Evolutionary conservation across 2,329 filamentous ascomycete genomes (phyloP).

Genomic region (Colletotrichum lini): DNA sequence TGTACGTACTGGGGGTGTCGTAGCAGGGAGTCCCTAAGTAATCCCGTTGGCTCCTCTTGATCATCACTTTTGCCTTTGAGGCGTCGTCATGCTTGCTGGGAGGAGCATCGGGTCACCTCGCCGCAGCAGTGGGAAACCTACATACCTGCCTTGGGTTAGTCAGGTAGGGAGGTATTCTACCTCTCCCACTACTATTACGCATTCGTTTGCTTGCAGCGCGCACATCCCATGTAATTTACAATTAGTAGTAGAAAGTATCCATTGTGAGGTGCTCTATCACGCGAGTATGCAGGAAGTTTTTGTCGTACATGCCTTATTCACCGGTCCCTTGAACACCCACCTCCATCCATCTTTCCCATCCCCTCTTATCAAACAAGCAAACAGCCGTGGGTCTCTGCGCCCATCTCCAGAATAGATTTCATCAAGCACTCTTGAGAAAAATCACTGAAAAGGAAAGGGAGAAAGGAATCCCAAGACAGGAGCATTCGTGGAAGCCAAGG

Average conservation of each 20-base stretch:
- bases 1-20: conserved; percentile 1
- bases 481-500: conserved; percentile 3
- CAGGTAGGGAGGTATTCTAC: neutral
- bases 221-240: neutral
- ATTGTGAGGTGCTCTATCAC: neutral
- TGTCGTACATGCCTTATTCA: neutral
- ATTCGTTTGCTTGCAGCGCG: neutral
- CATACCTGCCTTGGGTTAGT: no score
- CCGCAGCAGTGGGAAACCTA: neutral
- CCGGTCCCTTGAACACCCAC: neutral
- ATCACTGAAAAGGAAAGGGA: neutral
- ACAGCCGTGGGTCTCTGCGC: neutral
- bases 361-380: neutral
- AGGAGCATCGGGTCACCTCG: neutral
- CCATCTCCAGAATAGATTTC: neutral
- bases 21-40: conserved; percentile 7
- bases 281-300: neutral
- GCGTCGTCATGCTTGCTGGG: conserved; percentile 33
- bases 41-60: neutral
- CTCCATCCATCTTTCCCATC: neutral
- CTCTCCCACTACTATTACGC: neutral
- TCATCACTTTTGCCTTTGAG: conserved; percentile 19
- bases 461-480: no score
- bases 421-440: neutral
- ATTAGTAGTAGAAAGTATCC: no score